These are phyloP conservation scores for Yamadazyma atmosphaerica DNA, from an alignment of 1,139 yeast genomes.

Conservation along the genomic window DNA sequence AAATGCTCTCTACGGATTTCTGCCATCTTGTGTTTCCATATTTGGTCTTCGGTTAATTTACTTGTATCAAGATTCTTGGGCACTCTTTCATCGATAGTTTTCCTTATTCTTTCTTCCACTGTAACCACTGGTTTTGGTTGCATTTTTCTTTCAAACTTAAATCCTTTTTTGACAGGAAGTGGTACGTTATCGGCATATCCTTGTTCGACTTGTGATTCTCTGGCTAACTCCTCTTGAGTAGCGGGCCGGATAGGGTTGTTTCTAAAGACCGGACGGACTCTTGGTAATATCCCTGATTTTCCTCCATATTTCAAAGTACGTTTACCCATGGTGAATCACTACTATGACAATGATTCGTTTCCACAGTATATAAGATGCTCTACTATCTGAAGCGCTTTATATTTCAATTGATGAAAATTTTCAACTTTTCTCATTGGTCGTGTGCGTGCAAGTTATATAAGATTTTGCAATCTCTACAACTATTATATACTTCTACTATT, in stretches of 20 bases:
- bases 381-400: too few relatives aligned
- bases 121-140: conserved; percentile 55
- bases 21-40: conserved; percentile 57
- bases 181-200: conserved; percentile 79
- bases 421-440: conserved; percentile 1
- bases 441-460: too few relatives aligned
- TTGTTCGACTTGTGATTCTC: conserved; percentile 47
- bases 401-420: conserved; percentile 1
- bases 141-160: conserved; percentile 37
- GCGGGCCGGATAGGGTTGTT: conserved; percentile 58
- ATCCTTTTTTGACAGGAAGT: conserved; percentile 66
- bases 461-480: too few relatives aligned
- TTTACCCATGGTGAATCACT: conserved; percentile 45
- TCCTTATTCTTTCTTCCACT: conserved; percentile 56
- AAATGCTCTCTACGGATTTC: conserved; percentile 74
- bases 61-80: conserved; percentile 32
- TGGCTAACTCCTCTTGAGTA: conserved; percentile 31
- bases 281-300: conserved; percentile 85
- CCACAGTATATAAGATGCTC: too few relatives aligned
- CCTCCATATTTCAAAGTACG: conserved; percentile 54
- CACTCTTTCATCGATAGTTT: conserved; percentile 46
- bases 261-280: conserved; percentile 69
- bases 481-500: too few relatives aligned
- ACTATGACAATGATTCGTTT: too few relatives aligned
- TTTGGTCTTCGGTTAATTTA: conserved; percentile 47